phyloP scores from a whole-genome alignment of 371 early-diverging fungal genomes.

The Rhizomucor miehei region DNA sequence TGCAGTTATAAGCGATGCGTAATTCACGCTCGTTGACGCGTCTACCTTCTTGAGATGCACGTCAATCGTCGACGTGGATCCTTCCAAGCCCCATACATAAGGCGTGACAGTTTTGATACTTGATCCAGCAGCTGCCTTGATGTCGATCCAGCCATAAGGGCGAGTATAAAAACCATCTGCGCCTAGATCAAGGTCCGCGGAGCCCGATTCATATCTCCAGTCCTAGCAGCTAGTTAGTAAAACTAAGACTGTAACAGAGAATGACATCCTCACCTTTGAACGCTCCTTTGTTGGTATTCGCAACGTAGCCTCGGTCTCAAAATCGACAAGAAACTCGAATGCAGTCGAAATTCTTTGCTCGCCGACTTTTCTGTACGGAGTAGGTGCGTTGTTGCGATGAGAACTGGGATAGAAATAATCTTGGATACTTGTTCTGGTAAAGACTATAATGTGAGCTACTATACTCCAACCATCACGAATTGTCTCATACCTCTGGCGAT shows the following conservation, averaged over 20 bases:
- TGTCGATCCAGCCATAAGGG: slow-evolving; percentile 80
- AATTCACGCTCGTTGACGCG: slow-evolving; percentile 71
- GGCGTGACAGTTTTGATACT: slow-evolving; percentile 61
- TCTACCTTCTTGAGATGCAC: slow-evolving; percentile 50
- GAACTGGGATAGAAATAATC: slow-evolving; percentile 76
- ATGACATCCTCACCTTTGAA: slow-evolving; percentile 58
- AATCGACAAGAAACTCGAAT: slow-evolving; percentile 66
- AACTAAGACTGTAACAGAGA: not conserved
- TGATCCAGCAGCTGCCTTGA: slow-evolving; percentile 59
- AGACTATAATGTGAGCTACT: not conserved
- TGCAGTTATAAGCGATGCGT: slow-evolving; percentile 57
- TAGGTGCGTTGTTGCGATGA: slow-evolving; percentile 53
- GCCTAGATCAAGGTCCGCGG: slow-evolving; percentile 33
- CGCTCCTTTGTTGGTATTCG: slow-evolving; percentile 73
- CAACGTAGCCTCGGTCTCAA: slow-evolving; percentile 59
- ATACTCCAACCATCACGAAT: no score
- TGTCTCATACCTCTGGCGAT: slow-evolving; percentile 67
- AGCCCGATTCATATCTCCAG: slow-evolving; percentile 54
- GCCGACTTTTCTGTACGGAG: slow-evolving; percentile 52
- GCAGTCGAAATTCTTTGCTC: slow-evolving; percentile 55
- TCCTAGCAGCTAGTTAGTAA: slow-evolving; percentile 46
- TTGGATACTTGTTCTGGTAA: slow-evolving; percentile 55
- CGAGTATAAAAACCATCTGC: slow-evolving; percentile 51
- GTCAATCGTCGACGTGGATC: slow-evolving; percentile 53
- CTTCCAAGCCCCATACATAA: slow-evolving; percentile 49